These are phyloP conservation scores for Eremothecium gossypii DNA, from an alignment of 1,139 yeast genomes.

Conservation along the genomic window DNA sequence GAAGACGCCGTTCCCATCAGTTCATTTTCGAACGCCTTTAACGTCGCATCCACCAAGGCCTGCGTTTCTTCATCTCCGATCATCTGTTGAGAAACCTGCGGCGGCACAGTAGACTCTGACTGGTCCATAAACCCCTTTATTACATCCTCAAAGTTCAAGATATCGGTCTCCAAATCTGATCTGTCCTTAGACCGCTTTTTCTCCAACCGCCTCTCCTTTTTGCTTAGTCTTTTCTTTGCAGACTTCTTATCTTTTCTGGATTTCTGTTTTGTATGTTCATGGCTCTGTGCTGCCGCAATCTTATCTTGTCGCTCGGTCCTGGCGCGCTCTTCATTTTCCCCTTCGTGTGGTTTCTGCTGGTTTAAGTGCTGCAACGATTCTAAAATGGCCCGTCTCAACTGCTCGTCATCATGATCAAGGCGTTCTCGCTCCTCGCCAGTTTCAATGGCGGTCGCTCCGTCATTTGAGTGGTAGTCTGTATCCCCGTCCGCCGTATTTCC, in stretches of 20 bases:
- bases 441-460: slow-evolving; percentile 4
- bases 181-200: slow-evolving; percentile 6
- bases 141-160: slow-evolving; percentile 26
- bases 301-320: slow-evolving; percentile 4
- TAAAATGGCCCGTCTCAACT: slow-evolving; percentile 26
- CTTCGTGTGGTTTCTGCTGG: slow-evolving; percentile 7
- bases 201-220: slow-evolving; percentile 9
- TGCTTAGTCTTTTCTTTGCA: slow-evolving; percentile 7
- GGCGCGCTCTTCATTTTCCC: slow-evolving; percentile 1
- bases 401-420: slow-evolving; percentile 29
- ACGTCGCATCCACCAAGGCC: slow-evolving; percentile 27
- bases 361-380: slow-evolving; percentile 24
- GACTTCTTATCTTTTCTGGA: slow-evolving; percentile 10
- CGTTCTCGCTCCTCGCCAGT: slow-evolving; percentile 12
- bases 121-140: slow-evolving; percentile 25
- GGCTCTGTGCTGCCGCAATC: slow-evolving; percentile 10
- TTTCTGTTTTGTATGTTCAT: slow-evolving; percentile 12
- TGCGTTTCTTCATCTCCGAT: slow-evolving; percentile 24
- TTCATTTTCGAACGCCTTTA: slow-evolving; percentile 28
- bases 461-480: neutral
- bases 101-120: slow-evolving; percentile 2
- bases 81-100: slow-evolving; percentile 3
- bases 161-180: slow-evolving; percentile 5
- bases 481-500: neutral
- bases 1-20: slow-evolving; percentile 14